Evolutionary conservation across 1,284 basidiomycete genomes (phyloP), one percentile per base, ranked within the genome.

Genomic region (Paramarasmius palmivorus): DNA sequence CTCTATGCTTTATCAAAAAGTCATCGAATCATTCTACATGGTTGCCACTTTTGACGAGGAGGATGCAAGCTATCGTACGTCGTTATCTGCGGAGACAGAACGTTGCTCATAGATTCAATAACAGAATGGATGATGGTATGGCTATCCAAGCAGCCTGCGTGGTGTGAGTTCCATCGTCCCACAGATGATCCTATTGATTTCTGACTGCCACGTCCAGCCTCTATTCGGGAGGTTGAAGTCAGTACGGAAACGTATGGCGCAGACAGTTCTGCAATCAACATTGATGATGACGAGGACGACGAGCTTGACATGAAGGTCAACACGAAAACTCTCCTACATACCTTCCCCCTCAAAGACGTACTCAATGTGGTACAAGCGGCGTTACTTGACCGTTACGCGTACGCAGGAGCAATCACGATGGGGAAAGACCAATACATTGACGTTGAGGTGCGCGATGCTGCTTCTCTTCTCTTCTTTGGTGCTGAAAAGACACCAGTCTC

Each of bases 51-150:
- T 90, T 54, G 76, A 82, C 1, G 79, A 82, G 7, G 71, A 78
- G 0, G 86, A 90, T 60, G 54, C 66, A 29, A 76, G 79, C 51
- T 86, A 79, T 60, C 73, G 85, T 84, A 59, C 19, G 82, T 63
- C 10, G 10, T 47, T 23, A 19, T 25, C 49, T 23, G 14, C 14
- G 26, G 20, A n/a, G 12, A 9, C 4, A 3, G 17, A 22, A 12
- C 14, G 51, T 19, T 25, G 40, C 4, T 23, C 8, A 34, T 48
- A 41, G 26, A 22, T 14, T 26, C 8, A 42, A 29, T 42, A 7
- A 17, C 54, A 81, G 80, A 77, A 50, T 85, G 84, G 84, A 76
- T 86, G 65, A 78, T 84, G 73, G 65, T 77, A 23, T 86, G 84
- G 84, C 67, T 87, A 1, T 79, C 81, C 6, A 75, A 74, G 48